Base-by-base conservation (phyloP, 192 early-diverging fungal genomes). In the Coemansia asiatica region DNA sequence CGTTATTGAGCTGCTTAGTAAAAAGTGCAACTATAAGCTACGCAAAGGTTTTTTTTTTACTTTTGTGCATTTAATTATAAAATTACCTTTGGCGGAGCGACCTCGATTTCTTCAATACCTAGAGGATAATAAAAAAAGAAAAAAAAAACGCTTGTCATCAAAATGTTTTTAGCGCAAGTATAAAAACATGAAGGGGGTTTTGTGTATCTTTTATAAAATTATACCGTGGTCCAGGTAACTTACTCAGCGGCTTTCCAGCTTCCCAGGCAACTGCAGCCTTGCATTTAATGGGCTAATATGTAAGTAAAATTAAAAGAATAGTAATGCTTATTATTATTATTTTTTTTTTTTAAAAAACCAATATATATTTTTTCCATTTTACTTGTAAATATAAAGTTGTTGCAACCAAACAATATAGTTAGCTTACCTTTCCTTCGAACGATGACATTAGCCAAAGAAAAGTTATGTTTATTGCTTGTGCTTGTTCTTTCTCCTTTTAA, bases 191-290 rank as follows among this genome's bases (percentile, higher is more conserved):
- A n/a, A n/a, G n/a, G n/a, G n/a, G n/a, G n/a, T n/a, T n/a, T n/a
- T n/a, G n/a, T n/a, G n/a, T n/a, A n/a, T n/a, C n/a, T n/a, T n/a
- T n/a, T n/a, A n/a, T n/a, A n/a, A n/a, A n/a, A n/a, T n/a, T n/a
- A n/a, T n/a, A n/a, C n/a, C n/a, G n/a, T n/a, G n/a, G n/a, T n/a
- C n/a, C n/a, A n/a, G 23, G 21, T 4, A 16, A 86, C 90, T 73
- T 88, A 95, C 94, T 87, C 27, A 98, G 86, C 33, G 94, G 94
- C 79, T 96, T 91, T 35, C 86, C 88, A 57, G 96, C 87, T 66
- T 92, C 93, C 95, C 95, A 96, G 61, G 96, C 96, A 53, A 98
- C 80, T 19, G 96, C 96, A 57, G 96, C 96, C 71, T 90, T 89
- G 84, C 96, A 92, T 56, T 83, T 89, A 58, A 92, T 92, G 64